Evolutionary conservation across 441 rosid genomes (phyloP), one percentile per base, ranked within the genome.

Genomic region (Melastoma candidum): DNA sequence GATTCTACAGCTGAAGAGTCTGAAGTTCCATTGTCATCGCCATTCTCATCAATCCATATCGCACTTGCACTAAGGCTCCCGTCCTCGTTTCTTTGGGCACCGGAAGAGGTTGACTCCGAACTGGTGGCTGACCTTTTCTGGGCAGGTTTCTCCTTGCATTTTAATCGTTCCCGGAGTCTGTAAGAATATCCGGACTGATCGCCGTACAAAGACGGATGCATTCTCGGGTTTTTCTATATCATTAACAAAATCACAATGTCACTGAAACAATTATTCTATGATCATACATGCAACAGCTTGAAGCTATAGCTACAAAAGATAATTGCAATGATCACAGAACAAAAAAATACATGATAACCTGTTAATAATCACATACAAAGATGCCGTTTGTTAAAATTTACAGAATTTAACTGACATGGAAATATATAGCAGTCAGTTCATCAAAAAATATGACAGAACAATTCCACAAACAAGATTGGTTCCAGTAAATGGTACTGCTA

Each of bases 171-270:
- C 71, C 98, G 78, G 59, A 88, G 74, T 60, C 89, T 84, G 78
- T 93, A 93, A 49, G 59, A 66, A 47, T 78, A 54, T 65, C 82
- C 92, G 72, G 53, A 56, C 32, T 76, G 73, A 75, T 81, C 92
- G 6, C 81, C 95, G 57, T 88, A 88, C 77, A 81, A 54, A 55
- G 65, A 71, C 3, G 95, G 98, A 64, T 80, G 96, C 93, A 78
- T 82, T 84, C 63, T 84, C 77, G 73, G 82, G 57, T 69, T 57
- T 74, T 74, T 85, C 95, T 85, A 73, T 65, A 70, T 56, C 63
- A 66, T 11, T 36, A 36, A 6, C 6, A 36, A 51, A 53, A 66
- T 61, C 27, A 66, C 26, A 24, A 56, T 24, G 12, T 49, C 13
- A 63, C 54, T 49, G 50, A 51, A 51, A 59, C 17, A 56, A 44